Base-by-base conservation (phyloP, 2,329 filamentous ascomycete species). In the Aspergillus niger region DNA sequence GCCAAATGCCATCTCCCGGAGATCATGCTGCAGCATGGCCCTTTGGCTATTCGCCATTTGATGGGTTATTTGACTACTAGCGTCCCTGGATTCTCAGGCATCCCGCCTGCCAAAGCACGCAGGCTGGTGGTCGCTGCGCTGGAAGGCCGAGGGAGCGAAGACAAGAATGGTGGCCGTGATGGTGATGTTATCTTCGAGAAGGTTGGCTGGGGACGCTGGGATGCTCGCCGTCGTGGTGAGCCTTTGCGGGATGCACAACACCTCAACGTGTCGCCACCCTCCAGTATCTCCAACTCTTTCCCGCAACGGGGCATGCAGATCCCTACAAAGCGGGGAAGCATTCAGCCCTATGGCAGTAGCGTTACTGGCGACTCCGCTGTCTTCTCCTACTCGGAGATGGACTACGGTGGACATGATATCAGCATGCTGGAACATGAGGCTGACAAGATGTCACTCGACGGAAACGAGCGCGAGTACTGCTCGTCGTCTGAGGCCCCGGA, bases 171-270 rank as follows among this genome's bases (percentile, higher is more conserved):
- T 63, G 85, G 85, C 64, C 77, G 79, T 58, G 83, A 87, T 65
- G 83, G 84, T 61, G 86, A 87, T 53, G 75, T 80, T 61, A 66
- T 81, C 57, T 98, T 96, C 73, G 91, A 96, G 76, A 98, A 98
- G 82, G 92, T 97, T 61, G 94, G 94, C 72, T 98, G 94, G 94
- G 95, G 95, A 61, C 88, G 92, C 67, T 99, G 94, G 94, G 91
- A 96, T 76, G 95, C 93, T 63, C 88, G 88, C 73, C 84, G 86
- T 74, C 87, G 87, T 69, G 91, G 89, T 57, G 85, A 91, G 63
- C 80, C 84, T 47, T 63, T 71, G 57, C 69, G 68, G 32, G 68
- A 73, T 61, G 63, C 68, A 32, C 69, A 73, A 60, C 61, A 67
- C 48, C 52, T 70, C 64, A 65, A 71, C 56, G 63, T 76, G 43